Evolutionary conservation across 2,329 filamentous ascomycete species (phyloP), one percentile per base, ranked within the genome.

Genomic region (Stachybotrys echinatus): DNA sequence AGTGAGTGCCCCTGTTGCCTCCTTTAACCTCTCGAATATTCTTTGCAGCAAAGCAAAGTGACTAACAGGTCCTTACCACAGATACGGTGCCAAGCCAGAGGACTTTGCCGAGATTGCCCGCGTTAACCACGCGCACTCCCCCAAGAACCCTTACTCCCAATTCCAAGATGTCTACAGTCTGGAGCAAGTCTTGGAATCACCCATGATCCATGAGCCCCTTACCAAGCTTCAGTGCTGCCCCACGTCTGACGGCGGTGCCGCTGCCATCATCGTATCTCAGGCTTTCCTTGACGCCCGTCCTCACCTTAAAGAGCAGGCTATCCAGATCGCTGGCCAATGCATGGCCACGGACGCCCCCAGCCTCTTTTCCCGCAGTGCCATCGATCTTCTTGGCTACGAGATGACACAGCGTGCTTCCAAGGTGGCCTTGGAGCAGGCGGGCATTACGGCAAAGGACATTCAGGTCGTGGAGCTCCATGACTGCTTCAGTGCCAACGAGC

Each of bases 171-270:
- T 92, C 65, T 97, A 97, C 75, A 88, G 88, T 1, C 82, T 86
- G 39, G 88, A 96, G 27, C 85, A 97, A 70, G 78, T 97, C 65
- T 70, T 89, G 64, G 75, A 85, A 37, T 74, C 89, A 0, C 76
- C 89, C 52, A 88, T 84, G 79, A 89, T 97, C 69, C 84, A 89
- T 72, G 83, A 83, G 56, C 92, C 92, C 17, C 79, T 97, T 50
- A 97, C 94, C 51, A 97, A 96, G 73, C 84, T 97, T n/a, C 94
- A 97, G 74, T 97, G 92, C 80, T 96, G 92, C 72, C 92, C 94
- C 1, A 97, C 92, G 1, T 95, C 90, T 0, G 94, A 97, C 68
- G 92, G 92, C 45, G 89, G 86, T 44, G 92, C 91, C 1, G 91
- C 94, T 1, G 89, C 89, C 14, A 85, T 97, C 27, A 74, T 99